Conservation (phyloP, 2,329 filamentous ascomycete species). For the Tolypocladium pustulatum region DNA sequence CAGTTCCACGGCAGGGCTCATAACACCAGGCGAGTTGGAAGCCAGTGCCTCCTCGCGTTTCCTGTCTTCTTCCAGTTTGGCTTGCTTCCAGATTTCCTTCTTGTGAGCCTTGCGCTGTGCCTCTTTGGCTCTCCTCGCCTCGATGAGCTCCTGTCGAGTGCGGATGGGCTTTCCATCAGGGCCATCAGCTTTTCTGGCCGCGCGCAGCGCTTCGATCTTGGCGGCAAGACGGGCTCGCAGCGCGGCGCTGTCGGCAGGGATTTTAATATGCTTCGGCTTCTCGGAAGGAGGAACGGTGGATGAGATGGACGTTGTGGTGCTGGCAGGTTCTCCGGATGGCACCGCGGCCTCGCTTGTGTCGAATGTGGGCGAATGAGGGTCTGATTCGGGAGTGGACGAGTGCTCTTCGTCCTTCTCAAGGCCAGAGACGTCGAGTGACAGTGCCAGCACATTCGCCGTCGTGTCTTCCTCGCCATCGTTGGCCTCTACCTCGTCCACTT, state of each 20-base stretch:
- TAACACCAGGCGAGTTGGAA: slow-evolving; percentile 49
- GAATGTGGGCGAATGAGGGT: slow-evolving; percentile 39
- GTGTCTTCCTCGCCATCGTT: slow-evolving; percentile 6
- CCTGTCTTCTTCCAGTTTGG: slow-evolving; percentile 68
- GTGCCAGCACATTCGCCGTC: not conserved
- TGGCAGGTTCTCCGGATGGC: slow-evolving; percentile 34
- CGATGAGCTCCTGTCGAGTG: slow-evolving; percentile 85
- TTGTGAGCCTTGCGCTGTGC: slow-evolving; percentile 79
- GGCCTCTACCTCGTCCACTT: not conserved
- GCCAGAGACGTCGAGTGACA: slow-evolving; percentile 16
- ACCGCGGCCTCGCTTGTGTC: slow-evolving; percentile 39
- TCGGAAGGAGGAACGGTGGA: slow-evolving; percentile 51
- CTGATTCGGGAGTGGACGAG: slow-evolving; percentile 42
- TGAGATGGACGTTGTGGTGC: slow-evolving; percentile 57
- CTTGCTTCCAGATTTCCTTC: slow-evolving; percentile 68
- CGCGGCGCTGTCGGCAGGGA: slow-evolving; percentile 61
- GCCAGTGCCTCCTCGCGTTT: slow-evolving; percentile 54
- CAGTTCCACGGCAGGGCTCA: slow-evolving; percentile 43
- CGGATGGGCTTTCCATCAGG: slow-evolving; percentile 66
- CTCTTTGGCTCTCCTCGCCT: slow-evolving; percentile 78
- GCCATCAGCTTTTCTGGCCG: slow-evolving; percentile 78
- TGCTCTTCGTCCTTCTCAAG: slow-evolving; percentile 31
- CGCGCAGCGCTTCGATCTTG: slow-evolving; percentile 75
- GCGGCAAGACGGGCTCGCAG: slow-evolving; percentile 71
- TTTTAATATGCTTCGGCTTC: slow-evolving; percentile 54